A percentile compares a stretch with the other conserved stretches of the same genome.
Conservation (phyloP, 495 filamentous ascomycete genomes). For the Hypomontagnella submonticulosa region DNA sequence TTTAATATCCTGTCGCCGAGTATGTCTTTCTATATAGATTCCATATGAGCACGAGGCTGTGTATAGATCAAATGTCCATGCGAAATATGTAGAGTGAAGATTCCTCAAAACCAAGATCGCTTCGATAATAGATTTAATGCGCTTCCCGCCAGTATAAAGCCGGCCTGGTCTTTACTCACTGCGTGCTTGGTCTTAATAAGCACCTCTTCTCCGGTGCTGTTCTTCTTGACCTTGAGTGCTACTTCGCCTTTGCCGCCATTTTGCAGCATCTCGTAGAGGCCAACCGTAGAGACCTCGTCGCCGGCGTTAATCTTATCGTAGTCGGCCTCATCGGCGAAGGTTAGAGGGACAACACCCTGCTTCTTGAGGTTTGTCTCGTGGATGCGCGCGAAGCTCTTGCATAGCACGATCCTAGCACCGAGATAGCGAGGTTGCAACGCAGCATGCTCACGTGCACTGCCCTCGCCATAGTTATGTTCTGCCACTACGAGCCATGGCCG, state of each 20-base stretch:
- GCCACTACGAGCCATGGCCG: conserved; percentile 91
- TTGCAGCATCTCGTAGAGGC: conserved; percentile 81
- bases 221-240: conserved; percentile 69
- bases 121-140: conserved; percentile 88
- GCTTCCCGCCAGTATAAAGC: conserved; percentile 91
- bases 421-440: conserved; percentile 96
- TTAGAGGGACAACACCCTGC: conserved; percentile 94
- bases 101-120: conserved; percentile 26
- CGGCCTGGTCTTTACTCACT: conserved; percentile 86
- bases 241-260: conserved; percentile 86
- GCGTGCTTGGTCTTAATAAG: conserved; percentile 77
- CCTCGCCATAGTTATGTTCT: conserved; percentile 98
- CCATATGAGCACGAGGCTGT: neutral
- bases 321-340: conserved; percentile 85
- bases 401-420: conserved; percentile 85
- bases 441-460: conserved; percentile 93
- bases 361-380: conserved; percentile 99
- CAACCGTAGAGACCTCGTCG: conserved; percentile 82
- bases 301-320: conserved; percentile 85
- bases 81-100: neutral
- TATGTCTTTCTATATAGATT: conserved; percentile 1
- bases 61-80: too few relatives aligned
- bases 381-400: conserved; percentile 94
- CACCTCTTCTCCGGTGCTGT: conserved; percentile 68
- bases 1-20: conserved; percentile 12